These are phyloP conservation scores for Cephalotrichum gorgonifer DNA, from an alignment of 2,329 filamentous ascomycete species.

Conservation along the genomic window DNA sequence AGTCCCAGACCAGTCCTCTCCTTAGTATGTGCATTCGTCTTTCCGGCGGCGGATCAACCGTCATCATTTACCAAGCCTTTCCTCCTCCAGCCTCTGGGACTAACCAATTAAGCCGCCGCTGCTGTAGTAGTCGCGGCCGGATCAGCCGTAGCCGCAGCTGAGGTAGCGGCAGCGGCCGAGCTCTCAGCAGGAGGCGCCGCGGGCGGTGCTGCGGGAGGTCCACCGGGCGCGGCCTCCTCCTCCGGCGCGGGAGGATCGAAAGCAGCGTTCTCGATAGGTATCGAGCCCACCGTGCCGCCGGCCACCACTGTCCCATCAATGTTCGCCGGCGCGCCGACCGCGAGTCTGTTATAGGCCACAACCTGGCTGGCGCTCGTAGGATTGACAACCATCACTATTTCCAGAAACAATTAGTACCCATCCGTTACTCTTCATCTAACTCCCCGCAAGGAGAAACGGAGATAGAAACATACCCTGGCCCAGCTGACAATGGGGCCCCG, in stretches of 20 bases:
- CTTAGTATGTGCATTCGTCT: no score
- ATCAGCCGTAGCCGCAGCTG: no score
- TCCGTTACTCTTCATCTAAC: no score
- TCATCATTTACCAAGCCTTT: no score
- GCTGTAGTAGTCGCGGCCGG: no score
- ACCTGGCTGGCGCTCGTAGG: conserved; percentile 15
- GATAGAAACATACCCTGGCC: conserved; percentile 33
- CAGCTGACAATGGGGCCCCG: conserved; percentile 34
- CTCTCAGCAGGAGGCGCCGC: no score
- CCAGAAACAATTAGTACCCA: neutral
- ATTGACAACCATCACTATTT: neutral
- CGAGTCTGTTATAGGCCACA: conserved; percentile 16
- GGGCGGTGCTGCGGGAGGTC: no score
- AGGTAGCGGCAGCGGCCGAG: no score
- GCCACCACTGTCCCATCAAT: conserved; percentile 16
- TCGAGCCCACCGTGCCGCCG: conserved; percentile 17
- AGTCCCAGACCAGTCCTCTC: no score
- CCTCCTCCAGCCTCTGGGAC: no score
- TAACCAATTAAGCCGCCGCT: no score
- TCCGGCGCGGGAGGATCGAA: conserved; percentile 11
- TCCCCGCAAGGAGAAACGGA: neutral
- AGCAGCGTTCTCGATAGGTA: conserved; percentile 17
- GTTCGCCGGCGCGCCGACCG: conserved; percentile 12
- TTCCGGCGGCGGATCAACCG: no score
- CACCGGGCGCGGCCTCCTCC: neutral